Evolutionary conservation across 768 basidiomycete genomes (phyloP).

Genomic region (Tricholoma furcatifolium): DNA sequence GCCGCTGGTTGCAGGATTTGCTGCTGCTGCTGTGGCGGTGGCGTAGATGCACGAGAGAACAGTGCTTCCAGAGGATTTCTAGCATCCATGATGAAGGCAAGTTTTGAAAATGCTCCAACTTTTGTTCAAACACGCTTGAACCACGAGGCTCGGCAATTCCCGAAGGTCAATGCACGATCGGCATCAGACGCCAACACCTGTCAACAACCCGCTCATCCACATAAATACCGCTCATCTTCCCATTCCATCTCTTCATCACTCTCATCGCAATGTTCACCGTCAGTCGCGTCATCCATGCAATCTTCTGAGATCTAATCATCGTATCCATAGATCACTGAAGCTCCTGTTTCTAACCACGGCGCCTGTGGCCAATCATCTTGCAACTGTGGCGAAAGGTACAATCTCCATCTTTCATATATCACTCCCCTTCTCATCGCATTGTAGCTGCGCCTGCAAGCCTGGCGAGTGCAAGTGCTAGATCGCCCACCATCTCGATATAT

Average conservation of each 20-base stretch:
- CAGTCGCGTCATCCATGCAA: conserved; percentile 16
- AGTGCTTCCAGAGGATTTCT: conserved; percentile 46
- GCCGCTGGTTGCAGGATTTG: conserved; percentile 33
- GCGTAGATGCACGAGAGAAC: conserved; percentile 55
- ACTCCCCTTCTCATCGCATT: background rate
- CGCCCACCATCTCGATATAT: background rate
- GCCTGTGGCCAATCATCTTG: conserved; percentile 49
- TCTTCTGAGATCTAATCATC: background rate
- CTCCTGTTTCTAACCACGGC: conserved; percentile 37
- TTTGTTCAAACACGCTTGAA: conserved; percentile 36
- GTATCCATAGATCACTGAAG: conserved; percentile 28
- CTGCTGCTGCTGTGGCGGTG: conserved; percentile 35
- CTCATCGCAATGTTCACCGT: conserved; percentile 38
- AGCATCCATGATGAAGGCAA: conserved; percentile 35
- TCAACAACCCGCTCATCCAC: conserved; percentile 13
- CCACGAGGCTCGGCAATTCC: conserved; percentile 46
- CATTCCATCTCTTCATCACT: background rate
- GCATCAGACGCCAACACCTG: conserved; percentile 11
- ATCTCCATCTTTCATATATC: conserved; percentile 9
- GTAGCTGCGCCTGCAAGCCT: conserved; percentile 59
- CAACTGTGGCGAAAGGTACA: conserved; percentile 50
- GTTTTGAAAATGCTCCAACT: conserved; percentile 10
- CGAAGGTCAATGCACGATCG: conserved; percentile 19
- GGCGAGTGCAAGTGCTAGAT: conserved; percentile 66
- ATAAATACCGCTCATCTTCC: background rate